phyloP scores from a whole-genome alignment of 1,284 basidiomycete species.

The Leccinum griseonigrum region DNA sequence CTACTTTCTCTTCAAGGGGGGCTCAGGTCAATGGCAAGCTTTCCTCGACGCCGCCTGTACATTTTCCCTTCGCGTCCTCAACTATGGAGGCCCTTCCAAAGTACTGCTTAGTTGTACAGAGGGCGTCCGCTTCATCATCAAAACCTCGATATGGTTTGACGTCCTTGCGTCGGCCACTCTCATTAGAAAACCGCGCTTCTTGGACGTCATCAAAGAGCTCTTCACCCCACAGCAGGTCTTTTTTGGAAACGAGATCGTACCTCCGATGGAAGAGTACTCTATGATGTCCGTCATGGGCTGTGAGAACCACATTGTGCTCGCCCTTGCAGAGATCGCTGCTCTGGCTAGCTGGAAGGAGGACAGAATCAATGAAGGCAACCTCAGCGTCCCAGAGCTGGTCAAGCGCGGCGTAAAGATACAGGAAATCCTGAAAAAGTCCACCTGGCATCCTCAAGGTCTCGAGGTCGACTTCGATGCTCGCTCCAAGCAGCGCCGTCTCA shows the following conservation, averaged over 20 bases:
- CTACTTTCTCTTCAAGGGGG: slow-evolving; percentile 71
- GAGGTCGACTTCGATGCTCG: slow-evolving; percentile 14
- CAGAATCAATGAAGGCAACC: slow-evolving; percentile 37
- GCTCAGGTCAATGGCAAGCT: slow-evolving; percentile 61
- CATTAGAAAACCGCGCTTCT: slow-evolving; percentile 53
- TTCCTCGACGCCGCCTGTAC: slow-evolving; percentile 59
- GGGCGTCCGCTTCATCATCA: slow-evolving; percentile 66
- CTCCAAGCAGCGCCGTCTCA: slow-evolving; percentile 46
- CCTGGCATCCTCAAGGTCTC: not conserved
- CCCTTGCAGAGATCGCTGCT: slow-evolving; percentile 68
- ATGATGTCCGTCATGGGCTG: slow-evolving; percentile 86
- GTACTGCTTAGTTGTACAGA: slow-evolving; percentile 46
- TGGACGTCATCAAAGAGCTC: slow-evolving; percentile 53
- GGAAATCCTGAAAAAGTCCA: slow-evolving; percentile 32
- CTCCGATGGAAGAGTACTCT: slow-evolving; percentile 37
- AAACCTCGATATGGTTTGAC: slow-evolving; percentile 83
- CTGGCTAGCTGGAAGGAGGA: slow-evolving; percentile 64
- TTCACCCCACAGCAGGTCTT: slow-evolving; percentile 45
- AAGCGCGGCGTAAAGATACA: slow-evolving; percentile 54
- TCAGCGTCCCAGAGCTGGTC: slow-evolving; percentile 60
- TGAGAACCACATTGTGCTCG: slow-evolving; percentile 74
- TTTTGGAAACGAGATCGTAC: slow-evolving; percentile 29
- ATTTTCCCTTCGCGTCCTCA: slow-evolving; percentile 52
- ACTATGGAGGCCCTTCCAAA: slow-evolving; percentile 39
- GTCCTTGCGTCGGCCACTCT: slow-evolving; percentile 74